Evolutionary conservation across 257 asterid genomes (phyloP).

Genomic region (Datura wrightii): DNA sequence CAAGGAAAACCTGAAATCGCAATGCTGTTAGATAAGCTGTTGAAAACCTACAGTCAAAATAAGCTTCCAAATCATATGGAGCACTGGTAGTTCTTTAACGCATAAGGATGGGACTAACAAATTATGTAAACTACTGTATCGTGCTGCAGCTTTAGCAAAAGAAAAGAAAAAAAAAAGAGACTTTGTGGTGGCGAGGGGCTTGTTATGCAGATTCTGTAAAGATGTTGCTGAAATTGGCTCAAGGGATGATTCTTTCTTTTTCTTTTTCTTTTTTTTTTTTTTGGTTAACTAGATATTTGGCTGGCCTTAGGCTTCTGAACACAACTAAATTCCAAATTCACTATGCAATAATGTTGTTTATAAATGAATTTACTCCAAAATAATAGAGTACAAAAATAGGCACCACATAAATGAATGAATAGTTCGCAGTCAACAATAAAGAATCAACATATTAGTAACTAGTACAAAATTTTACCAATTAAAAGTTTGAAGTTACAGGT

Average conservation of each 20-base stretch:
- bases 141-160: conserved; percentile 18
- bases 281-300: conserved; percentile 19
- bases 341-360: background rate
- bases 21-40: conserved; percentile 16
- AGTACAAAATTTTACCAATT: background rate
- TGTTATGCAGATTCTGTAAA: background rate
- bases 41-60: conserved; percentile 4
- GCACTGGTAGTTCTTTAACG: conserved; percentile 6
- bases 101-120: conserved; percentile 1
- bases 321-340: conserved; percentile 16
- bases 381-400: background rate
- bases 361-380: background rate
- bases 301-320: background rate
- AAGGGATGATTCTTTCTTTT: background rate
- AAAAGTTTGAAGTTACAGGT: conserved; percentile 4
- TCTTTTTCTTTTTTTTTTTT: background rate
- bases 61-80: conserved; percentile 7
- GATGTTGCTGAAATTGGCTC: conserved; percentile 15
- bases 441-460: background rate
- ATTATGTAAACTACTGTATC: background rate
- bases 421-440: background rate
- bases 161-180: background rate
- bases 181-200: background rate
- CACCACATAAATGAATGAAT: conserved; percentile 1
- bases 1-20: conserved; percentile 82